Evolutionary conservation across 2,329 filamentous ascomycete species (phyloP).

Genomic region (Trichoderma sp.): DNA sequence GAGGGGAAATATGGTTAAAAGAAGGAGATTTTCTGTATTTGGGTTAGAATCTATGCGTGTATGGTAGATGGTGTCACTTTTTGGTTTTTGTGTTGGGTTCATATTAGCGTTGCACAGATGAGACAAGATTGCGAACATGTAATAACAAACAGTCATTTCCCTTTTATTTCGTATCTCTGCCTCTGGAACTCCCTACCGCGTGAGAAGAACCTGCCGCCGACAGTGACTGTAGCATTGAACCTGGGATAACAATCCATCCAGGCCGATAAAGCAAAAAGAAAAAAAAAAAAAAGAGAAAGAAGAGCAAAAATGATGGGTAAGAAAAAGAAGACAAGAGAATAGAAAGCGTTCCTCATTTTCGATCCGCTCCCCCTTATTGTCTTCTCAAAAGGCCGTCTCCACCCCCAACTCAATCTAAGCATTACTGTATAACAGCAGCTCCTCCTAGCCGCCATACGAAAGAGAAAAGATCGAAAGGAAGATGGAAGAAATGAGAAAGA

Average conservation of each 20-base stretch:
- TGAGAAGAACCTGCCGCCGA: neutral
- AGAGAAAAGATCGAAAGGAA: neutral
- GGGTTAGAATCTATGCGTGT: neutral
- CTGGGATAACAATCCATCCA: neutral
- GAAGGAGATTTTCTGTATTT: neutral
- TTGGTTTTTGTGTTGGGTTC: neutral
- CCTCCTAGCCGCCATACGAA: neutral
- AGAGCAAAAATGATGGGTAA: neutral
- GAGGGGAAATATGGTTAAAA: no score
- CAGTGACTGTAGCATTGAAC: neutral
- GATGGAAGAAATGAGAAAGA: neutral
- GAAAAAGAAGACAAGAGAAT: neutral
- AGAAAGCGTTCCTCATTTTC: neutral
- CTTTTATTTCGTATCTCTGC: neutral
- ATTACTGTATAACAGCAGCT: neutral
- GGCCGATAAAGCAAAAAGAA: neutral
- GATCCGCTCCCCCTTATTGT: neutral
- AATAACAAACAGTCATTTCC: constrained; percentile 12
- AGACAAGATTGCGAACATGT: neutral
- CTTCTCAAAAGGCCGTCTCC: neutral
- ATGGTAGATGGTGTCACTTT: neutral
- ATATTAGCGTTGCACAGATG: neutral
- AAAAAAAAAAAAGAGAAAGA: neutral
- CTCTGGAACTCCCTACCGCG: neutral
- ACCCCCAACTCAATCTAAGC: neutral